Conservation (phyloP, 345 rosid genomes). For the Kandelia obovata region DNA sequence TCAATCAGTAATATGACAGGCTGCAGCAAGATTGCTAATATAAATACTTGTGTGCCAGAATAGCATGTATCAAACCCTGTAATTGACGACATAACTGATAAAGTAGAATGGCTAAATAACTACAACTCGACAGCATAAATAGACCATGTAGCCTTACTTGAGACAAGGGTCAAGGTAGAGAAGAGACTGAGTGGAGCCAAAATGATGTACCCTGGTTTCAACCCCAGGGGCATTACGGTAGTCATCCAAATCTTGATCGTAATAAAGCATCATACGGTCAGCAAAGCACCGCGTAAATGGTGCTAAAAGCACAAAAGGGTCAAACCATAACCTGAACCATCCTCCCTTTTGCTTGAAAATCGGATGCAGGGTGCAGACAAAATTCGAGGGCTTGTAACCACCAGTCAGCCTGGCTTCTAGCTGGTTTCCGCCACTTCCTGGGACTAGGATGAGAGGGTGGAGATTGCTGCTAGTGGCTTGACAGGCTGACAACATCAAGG, state of each 20-base stretch:
- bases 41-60: too few species aligned
- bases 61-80: too few species aligned
- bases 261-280: constrained; percentile 66
- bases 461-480: constrained; percentile 36
- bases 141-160: constrained; percentile 38
- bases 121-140: too few species aligned
- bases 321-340: constrained; percentile 92
- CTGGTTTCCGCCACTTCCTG: constrained; percentile 89
- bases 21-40: background rate
- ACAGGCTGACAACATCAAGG: constrained; percentile 34
- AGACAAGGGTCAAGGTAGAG: constrained; percentile 64
- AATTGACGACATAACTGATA: too few species aligned
- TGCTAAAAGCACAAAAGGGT: constrained; percentile 53
- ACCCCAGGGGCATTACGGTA: constrained; percentile 71
- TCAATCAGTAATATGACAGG: background rate
- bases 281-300: constrained; percentile 74
- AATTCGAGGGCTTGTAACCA: constrained; percentile 50
- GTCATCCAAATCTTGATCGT: constrained; percentile 58
- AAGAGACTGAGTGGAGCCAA: constrained; percentile 73
- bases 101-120: too few species aligned
- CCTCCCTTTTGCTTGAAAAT: constrained; percentile 45
- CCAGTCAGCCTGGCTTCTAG: constrained; percentile 63
- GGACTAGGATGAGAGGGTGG: constrained; percentile 68
- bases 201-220: constrained; percentile 54
- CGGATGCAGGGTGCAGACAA: constrained; percentile 56